These are phyloP conservation scores for Phytophthora sojae DNA, from an alignment of 352 stramenopile genomes.

Conservation along the genomic window DNA sequence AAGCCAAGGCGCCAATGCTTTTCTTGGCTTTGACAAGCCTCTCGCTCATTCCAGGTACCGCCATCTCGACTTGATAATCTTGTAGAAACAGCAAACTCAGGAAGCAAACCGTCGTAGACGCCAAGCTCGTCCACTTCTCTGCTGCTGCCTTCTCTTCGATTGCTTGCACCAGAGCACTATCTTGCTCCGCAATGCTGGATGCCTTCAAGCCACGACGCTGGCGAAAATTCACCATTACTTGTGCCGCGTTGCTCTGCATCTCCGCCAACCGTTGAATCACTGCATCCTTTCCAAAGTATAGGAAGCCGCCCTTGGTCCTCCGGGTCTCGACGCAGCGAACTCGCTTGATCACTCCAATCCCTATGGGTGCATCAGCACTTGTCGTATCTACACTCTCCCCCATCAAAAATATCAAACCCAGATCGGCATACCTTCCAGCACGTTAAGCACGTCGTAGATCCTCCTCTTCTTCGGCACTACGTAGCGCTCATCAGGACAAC, in stretches of 20 bases:
- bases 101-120: conserved; percentile 62
- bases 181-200: conserved; percentile 44
- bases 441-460: conserved; percentile 82
- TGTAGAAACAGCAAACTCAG: conserved; percentile 65
- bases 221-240: conserved; percentile 30
- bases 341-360: conserved; percentile 70
- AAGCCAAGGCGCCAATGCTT: conserved; percentile 25
- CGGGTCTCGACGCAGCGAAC: conserved; percentile 41
- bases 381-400: not conserved
- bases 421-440: conserved; percentile 68
- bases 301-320: conserved; percentile 44
- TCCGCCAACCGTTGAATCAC: conserved; percentile 47
- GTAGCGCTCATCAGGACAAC: conserved; percentile 17
- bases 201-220: conserved; percentile 8
- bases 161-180: conserved; percentile 51
- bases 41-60: conserved; percentile 47
- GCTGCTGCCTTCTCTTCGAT: conserved; percentile 52
- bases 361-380: conserved; percentile 33
- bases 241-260: conserved; percentile 38
- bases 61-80: conserved; percentile 30
- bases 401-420: not conserved
- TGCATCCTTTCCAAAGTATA: conserved; percentile 63
- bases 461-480: conserved; percentile 72
- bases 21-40: conserved; percentile 60
- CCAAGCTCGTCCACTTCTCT: conserved; percentile 66